Evolutionary conservation across 2,329 filamentous ascomycete genomes (phyloP).

Genomic region (Pezicula rhizophila): DNA sequence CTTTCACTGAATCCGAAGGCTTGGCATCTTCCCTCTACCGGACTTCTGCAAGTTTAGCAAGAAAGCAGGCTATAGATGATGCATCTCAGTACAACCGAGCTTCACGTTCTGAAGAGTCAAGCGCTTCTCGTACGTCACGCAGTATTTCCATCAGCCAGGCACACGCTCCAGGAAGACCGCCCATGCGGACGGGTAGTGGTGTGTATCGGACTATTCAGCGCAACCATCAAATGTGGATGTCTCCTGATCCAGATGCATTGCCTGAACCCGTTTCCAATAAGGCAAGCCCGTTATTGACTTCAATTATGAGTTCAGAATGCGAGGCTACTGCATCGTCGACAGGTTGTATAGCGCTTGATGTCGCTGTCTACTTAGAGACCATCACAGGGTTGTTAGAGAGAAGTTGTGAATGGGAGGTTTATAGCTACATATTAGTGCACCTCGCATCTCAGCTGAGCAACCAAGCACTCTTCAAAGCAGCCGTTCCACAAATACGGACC

Average conservation of each 20-base stretch:
- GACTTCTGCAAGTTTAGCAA: slow-evolving; percentile 44
- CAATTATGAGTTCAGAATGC: slow-evolving; percentile 11
- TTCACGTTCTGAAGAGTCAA: slow-evolving; percentile 30
- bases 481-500: slow-evolving; percentile 68
- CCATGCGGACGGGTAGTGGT: slow-evolving; percentile 23
- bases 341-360: slow-evolving; percentile 14
- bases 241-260: slow-evolving; percentile 50
- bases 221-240: slow-evolving; percentile 51
- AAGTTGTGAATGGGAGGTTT: slow-evolving; percentile 82
- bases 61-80: slow-evolving; percentile 33
- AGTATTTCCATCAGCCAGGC: slow-evolving; percentile 26
- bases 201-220: slow-evolving; percentile 23
- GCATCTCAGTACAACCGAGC: slow-evolving; percentile 31
- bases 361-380: slow-evolving; percentile 62
- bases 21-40: slow-evolving; percentile 69
- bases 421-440: slow-evolving; percentile 83
- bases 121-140: slow-evolving; percentile 20
- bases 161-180: slow-evolving; percentile 30
- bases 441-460: slow-evolving; percentile 85
- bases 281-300: slow-evolving; percentile 25
- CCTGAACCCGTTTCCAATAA: slow-evolving; percentile 36
- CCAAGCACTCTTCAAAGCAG: slow-evolving; percentile 72
- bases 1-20: slow-evolving; percentile 64
- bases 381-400: slow-evolving; percentile 68
- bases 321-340: not conserved